A percentile compares a stretch with the other conserved stretches of the same genome.
Conservation (phyloP, 192 early-diverging fungal species). For the Radiomyces spectabilis region DNA sequence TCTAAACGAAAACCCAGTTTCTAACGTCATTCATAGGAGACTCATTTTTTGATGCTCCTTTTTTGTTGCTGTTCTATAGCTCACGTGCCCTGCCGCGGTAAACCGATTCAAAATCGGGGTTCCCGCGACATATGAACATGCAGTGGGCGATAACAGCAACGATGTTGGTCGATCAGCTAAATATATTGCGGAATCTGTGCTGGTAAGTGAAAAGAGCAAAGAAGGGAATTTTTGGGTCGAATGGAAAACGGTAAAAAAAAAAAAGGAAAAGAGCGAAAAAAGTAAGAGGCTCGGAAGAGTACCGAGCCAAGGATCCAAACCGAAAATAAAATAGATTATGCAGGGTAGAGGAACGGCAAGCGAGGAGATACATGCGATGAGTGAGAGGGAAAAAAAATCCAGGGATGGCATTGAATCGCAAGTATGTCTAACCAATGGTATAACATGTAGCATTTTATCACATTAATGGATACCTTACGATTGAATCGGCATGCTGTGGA, state of each 20-base stretch:
- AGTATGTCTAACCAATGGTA: background rate
- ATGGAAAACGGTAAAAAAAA: background rate
- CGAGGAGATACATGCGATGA: too few relatives aligned
- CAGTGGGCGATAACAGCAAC: constrained; percentile 35
- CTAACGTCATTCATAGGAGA: too few relatives aligned
- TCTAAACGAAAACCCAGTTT: background rate
- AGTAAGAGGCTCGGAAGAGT: too few relatives aligned
- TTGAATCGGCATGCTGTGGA: constrained; percentile 82
- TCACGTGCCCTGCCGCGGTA: constrained; percentile 80
- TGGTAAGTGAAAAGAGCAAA: constrained; percentile 32
- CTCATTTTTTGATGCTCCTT: background rate
- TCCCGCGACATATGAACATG: constrained; percentile 92
- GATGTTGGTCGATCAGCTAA: constrained; percentile 58
- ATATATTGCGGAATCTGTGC: constrained; percentile 72
- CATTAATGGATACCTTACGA: constrained; percentile 82
- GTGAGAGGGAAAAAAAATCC: background rate
- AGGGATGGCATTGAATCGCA: background rate
- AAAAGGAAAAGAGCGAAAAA: background rate
- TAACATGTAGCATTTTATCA: constrained; percentile 72
- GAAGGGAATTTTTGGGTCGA: too few relatives aligned
- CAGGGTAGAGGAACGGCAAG: too few relatives aligned
- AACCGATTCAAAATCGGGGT: constrained; percentile 91
- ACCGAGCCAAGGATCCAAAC: too few relatives aligned
- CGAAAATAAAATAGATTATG: too few relatives aligned
- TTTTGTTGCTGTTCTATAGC: constrained; percentile 23